Conservation (phyloP, 1,139 yeast genomes). For the Zygosaccharomyces pseudobailii region DNA sequence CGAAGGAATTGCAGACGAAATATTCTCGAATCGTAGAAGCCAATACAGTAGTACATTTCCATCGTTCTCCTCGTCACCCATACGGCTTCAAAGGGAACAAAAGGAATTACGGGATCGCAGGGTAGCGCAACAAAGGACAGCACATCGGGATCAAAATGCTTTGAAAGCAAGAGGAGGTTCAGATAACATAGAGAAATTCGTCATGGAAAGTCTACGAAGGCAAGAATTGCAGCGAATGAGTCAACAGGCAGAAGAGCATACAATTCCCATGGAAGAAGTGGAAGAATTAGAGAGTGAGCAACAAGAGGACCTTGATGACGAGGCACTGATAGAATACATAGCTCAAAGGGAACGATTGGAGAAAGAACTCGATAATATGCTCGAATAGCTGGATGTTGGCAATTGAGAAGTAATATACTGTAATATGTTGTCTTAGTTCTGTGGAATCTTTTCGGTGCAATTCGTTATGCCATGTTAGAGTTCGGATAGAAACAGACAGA, state of each 20-base stretch:
- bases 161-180: conserved; percentile 24
- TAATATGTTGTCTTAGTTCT: not conserved
- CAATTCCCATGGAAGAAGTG: conserved; percentile 19
- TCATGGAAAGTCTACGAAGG: conserved; percentile 21
- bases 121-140: conserved; percentile 7
- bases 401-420: not conserved
- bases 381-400: conserved; percentile 10
- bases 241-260: conserved; percentile 21
- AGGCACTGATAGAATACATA: conserved; percentile 22
- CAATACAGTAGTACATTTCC: conserved; percentile 7
- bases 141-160: conserved; percentile 11
- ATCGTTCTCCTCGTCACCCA: conserved; percentile 11
- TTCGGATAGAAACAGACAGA: too few species aligned
- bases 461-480: too few species aligned
- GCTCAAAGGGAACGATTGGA: conserved; percentile 22
- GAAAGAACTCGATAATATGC: conserved; percentile 16
- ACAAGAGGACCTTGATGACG: conserved; percentile 23
- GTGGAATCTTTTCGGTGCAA: too few species aligned
- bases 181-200: conserved; percentile 24
- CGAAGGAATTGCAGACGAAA: conserved; percentile 7
- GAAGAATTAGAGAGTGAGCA: conserved; percentile 19
- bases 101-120: conserved; percentile 6
- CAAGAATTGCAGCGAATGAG: conserved; percentile 16
- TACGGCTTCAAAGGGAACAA: conserved; percentile 2
- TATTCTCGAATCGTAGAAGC: conserved; percentile 5